Evolutionary conservation across 208 protist species (phyloP), one percentile per base, ranked within the genome.

Genomic region (Vickermania spadyakhi): DNA sequence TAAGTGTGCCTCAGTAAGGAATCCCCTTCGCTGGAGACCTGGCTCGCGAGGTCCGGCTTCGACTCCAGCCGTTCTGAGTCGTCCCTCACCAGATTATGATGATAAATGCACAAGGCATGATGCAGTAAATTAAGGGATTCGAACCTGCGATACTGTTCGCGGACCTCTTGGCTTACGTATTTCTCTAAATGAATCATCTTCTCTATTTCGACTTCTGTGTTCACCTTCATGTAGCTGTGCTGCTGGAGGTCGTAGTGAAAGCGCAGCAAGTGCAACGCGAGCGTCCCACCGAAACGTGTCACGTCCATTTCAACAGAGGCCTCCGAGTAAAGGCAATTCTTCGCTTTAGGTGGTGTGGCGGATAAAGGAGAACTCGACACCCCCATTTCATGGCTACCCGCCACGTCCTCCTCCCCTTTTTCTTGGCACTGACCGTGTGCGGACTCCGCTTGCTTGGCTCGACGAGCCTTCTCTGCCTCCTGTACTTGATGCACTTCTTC

Each of bases 191-290:
- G 77, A 1, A 94, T 62, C 21, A 56, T 70, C 18, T 78, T 36
- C 2, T 78, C 73, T 28, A 94, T 81, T 18, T 66, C 30, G 14
- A 94, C 84, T 13, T 71, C 71, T 21, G 56, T 60, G 3, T 72
- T 70, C 26, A 81, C 60, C 59, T 94, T 94, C 14, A 84, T 69
- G 52, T 90, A 88, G 55, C 77, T 68, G 30, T 76, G 66, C 11
- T 55, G 55, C 4, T 62, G 57, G 1, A 64, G 28, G 30, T 89
- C 72, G 62, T 73, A 90, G 31, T 90, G 81, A 65, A 94, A 94
- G 51, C 87, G 83, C 29, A 94, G 70, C 18, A 94, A 62, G 60
- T 94, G 84, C 11, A 94, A 42, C 18, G 76, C 87, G 3, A 94
- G 56, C 49, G 75, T 84, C 13, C 75, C 84, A 31, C 84, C 84